Evolutionary conservation across 1,284 basidiomycete genomes (phyloP).

Genomic region (Sparassis latifolia): DNA sequence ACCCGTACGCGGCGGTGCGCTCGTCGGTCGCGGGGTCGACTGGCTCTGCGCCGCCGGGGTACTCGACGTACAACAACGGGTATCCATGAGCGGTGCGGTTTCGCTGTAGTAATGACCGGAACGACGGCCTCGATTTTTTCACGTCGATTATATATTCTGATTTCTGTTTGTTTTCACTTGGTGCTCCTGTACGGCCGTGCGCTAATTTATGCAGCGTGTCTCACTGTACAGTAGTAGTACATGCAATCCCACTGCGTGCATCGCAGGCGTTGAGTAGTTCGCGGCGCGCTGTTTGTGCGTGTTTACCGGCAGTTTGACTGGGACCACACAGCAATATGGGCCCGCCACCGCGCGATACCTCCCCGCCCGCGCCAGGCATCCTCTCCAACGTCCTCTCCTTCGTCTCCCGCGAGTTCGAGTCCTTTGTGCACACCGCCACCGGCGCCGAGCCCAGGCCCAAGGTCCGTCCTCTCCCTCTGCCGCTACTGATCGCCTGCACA

Average conservation of each 20-base stretch:
- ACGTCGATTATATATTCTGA: no score
- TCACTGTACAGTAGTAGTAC: no score
- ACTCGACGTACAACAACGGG: slow-evolving; percentile 15
- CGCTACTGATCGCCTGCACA: no score
- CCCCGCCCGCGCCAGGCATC: slow-evolving; percentile 32
- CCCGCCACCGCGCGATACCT: slow-evolving; percentile 15
- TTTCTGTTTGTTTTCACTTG: no score
- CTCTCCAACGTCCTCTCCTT: slow-evolving; percentile 61
- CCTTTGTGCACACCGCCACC: slow-evolving; percentile 61
- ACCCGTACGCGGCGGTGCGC: slow-evolving; percentile 73
- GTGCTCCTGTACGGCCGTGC: no score
- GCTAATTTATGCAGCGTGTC: no score
- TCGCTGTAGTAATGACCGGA: slow-evolving; percentile 6
- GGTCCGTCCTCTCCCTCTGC: not conserved
- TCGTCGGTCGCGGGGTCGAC: slow-evolving; percentile 29
- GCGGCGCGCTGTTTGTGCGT: slow-evolving; percentile 14
- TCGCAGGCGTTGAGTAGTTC: no score
- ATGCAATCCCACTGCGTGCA: no score
- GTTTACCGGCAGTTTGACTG: slow-evolving; percentile 13
- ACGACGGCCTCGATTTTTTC: not conserved
- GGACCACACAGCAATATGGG: slow-evolving; percentile 15
- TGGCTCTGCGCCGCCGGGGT: slow-evolving; percentile 16
- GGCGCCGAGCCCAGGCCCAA: slow-evolving; percentile 28
- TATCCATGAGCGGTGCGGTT: slow-evolving; percentile 14
- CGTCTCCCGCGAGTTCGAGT: slow-evolving; percentile 63